Evolutionary conservation across 228 moss, liverwort and hornwort species (phyloP).

Genomic region (Sphagnum magellanicum): DNA sequence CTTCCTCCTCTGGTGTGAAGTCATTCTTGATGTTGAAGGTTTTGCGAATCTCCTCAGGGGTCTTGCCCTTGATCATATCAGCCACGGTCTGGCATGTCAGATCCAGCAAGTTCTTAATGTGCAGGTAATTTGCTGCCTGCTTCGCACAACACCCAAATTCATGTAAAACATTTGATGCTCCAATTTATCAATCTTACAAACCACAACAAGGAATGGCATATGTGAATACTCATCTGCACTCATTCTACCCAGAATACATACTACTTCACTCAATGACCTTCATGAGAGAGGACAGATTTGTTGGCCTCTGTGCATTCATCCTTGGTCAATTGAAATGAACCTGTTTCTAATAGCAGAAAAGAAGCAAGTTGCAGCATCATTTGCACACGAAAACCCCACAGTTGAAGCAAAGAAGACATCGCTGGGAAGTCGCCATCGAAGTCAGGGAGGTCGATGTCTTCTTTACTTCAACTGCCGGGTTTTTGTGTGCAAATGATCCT

Average conservation of each 20-base stretch:
- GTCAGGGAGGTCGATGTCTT: background rate
- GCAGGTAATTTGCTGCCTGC: conserved; percentile 53
- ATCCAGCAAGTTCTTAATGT: conserved; percentile 55
- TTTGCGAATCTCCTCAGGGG: conserved; percentile 50
- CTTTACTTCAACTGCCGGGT: too few species aligned
- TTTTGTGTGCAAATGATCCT: too few species aligned
- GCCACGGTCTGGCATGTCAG: conserved; percentile 62
- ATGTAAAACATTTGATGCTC: background rate
- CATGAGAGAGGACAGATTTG: too few species aligned
- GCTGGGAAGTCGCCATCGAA: background rate
- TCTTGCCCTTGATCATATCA: conserved; percentile 62
- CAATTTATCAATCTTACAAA: too few species aligned
- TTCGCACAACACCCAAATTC: background rate
- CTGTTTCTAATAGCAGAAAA: too few species aligned
- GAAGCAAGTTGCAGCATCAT: background rate
- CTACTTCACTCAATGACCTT: too few species aligned
- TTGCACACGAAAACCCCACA: background rate
- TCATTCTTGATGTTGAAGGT: conserved; percentile 68
- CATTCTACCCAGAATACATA: too few species aligned
- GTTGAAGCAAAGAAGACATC: background rate
- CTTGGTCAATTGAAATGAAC: too few species aligned
- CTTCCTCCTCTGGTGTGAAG: conserved; percentile 45
- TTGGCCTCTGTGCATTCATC: too few species aligned
- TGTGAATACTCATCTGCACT: too few species aligned
- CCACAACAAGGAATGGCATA: background rate